Evolutionary conservation across 192 early-diverging fungal species (phyloP).

Genomic region (Coemansia pectinata): DNA sequence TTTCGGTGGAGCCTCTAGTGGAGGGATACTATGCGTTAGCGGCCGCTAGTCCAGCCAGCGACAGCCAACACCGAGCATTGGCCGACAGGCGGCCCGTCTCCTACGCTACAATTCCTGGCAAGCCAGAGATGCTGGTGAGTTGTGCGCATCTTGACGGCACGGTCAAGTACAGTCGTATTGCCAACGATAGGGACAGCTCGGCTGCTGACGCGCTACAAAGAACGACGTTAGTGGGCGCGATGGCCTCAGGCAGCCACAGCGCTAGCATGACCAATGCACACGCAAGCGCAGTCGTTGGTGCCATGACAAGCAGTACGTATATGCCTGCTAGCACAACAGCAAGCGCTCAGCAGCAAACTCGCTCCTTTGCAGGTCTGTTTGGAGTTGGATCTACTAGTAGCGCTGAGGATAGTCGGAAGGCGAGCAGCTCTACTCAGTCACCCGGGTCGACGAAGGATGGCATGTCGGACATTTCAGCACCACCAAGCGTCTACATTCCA

Average conservation of each 20-base stretch:
- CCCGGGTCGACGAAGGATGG: neutral
- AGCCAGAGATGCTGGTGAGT: constrained; percentile 28
- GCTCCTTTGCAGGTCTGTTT: constrained; percentile 34
- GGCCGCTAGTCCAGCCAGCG: constrained; percentile 38
- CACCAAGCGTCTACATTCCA: constrained; percentile 34
- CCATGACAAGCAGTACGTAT: constrained; percentile 19
- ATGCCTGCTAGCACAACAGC: neutral
- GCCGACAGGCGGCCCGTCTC: constrained; percentile 19
- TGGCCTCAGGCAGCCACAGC: constrained; percentile 7
- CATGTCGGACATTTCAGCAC: constrained; percentile 8
- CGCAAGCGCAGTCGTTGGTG: constrained; percentile 38
- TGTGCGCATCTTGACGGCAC: constrained; percentile 34
- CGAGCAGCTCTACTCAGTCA: neutral
- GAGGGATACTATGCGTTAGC: constrained; percentile 30
- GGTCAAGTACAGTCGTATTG: constrained; percentile 23
- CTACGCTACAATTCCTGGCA: constrained; percentile 19
- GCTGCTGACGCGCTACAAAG: constrained; percentile 1
- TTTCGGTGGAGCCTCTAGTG: constrained; percentile 24
- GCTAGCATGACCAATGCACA: constrained; percentile 46
- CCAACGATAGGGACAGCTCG: constrained; percentile 6
- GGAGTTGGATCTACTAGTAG: constrained; percentile 8
- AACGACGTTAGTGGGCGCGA: neutral
- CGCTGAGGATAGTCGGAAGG: neutral
- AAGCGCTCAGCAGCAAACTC: constrained; percentile 6
- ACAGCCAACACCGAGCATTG: constrained; percentile 17